Base-by-base conservation (phyloP, 495 filamentous ascomycete genomes). In the Jackrogersella multiformis region DNA sequence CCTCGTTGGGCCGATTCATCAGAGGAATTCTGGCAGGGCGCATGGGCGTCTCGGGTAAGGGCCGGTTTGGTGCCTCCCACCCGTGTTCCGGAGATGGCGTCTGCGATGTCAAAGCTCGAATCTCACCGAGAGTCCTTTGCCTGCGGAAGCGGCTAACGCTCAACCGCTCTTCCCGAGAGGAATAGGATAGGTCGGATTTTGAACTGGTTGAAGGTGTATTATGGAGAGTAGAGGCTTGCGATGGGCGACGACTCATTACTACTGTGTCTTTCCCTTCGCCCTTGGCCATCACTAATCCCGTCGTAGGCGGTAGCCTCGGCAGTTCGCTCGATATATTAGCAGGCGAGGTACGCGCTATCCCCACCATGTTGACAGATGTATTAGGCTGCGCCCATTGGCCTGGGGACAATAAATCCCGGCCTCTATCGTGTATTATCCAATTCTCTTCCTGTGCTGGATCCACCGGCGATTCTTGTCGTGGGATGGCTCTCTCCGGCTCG, bases 1-100 rank as follows among this genome's bases (percentile, higher is more conserved):
- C 39, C 16, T 69, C 55, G 4, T 69, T 73, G 4, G 64, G 18
- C 12, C 57, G 57, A 36, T 66, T 56, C 10, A 23, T 54, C 4
- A 72, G 13, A 24, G 66, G 66, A 13, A 16, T 15, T 46, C 63
- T 52, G 12, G 38, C 32, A 2, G 51, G 16, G 32, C 63, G 67
- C 12, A 61, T 55, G 15, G 72, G 66, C 10, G 68, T 67, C 46
- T 68, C 60, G 9, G 71, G 71, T 41, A 71, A 24, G 0, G 69
- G 71, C 41, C 68, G 28, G 4, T 44, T 56, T 2, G 66, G 57
- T 5, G 59, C 55, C 13, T 53, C 32, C 56, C 66, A 60, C 32
- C 57, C 52, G 23, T 38, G 36, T 21, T 46, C 58, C 16, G 56
- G 18, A 0, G 65, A 74, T 6, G 69, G 65, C 10, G 61, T 67